Percentiles rank a stretch among this genome's conserved stretches.
Evolutionary conservation across 2,329 filamentous ascomycete genomes (phyloP).

Genomic region (Cladosporium sp.): DNA sequence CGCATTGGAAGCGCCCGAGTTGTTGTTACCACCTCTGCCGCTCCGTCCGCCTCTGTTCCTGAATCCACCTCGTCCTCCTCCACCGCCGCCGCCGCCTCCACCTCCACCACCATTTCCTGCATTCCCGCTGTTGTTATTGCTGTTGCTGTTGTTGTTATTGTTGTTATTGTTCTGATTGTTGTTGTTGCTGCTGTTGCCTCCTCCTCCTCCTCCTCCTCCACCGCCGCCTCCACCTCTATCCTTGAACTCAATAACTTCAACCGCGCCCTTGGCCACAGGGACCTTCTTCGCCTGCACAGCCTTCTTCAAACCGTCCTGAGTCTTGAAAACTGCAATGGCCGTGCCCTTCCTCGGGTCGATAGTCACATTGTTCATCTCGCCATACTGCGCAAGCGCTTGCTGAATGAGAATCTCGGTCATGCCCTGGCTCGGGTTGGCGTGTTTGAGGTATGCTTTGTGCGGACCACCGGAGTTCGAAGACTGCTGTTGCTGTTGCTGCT

Average conservation of each 20-base stretch:
- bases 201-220: slow-evolving; percentile 24
- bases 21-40: not conserved
- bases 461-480: slow-evolving; percentile 64
- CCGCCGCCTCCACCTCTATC: slow-evolving; percentile 44
- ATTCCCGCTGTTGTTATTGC: not conserved
- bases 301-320: slow-evolving; percentile 70
- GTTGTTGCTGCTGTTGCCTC: not conserved
- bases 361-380: slow-evolving; percentile 75
- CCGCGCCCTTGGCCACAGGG: slow-evolving; percentile 77
- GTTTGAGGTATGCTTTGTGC: slow-evolving; percentile 64
- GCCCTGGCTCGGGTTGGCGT: slow-evolving; percentile 80
- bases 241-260: slow-evolving; percentile 83
- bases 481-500: slow-evolving; percentile 47
- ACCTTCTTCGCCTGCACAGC: slow-evolving; percentile 82
- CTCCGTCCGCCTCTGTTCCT: not conserved
- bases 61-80: not conserved
- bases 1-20: not conserved
- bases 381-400: slow-evolving; percentile 72
- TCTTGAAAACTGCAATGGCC: slow-evolving; percentile 86
- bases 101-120: not conserved
- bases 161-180: not conserved
- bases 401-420: slow-evolving; percentile 81
- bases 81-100: not conserved
- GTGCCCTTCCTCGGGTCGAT: slow-evolving; percentile 95
- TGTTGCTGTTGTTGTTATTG: not conserved